Evolutionary conservation across 2,329 filamentous ascomycete genomes (phyloP), one percentile per base, ranked within the genome.

Genomic region (Davidsoniella australis): DNA sequence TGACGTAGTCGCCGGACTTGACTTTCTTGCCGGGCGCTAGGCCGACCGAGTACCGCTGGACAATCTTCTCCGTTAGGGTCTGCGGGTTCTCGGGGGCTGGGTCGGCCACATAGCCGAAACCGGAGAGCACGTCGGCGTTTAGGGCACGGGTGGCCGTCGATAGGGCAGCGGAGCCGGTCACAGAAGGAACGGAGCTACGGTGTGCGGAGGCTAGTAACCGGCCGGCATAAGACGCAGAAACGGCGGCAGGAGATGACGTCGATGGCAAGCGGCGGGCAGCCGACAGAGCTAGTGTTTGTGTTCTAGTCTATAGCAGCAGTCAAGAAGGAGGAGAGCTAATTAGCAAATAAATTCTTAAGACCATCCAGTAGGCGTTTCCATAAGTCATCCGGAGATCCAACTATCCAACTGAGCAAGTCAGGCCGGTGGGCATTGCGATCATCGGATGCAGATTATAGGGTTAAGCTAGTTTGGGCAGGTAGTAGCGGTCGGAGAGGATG

Each of bases 11-110:
- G 59, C 88, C 87, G 4, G 75, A 70, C 58, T 72, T 74, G 58
- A 94, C 83, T 51, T 72, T 68, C 66, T 94, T 94, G 53, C 78
- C 85, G 9, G 76, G 63, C 1, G 83, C 65, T 1, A 94, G 73
- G 8, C 80, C 85, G n/a, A 87, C 71, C 0, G 85, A 74, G 63
- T 94, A 81, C 14, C 72, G 67, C 62, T 95, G 88, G 0, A 94
- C 80, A 52, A 95, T 94, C 70, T 94, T 94, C 63, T 95, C 88
- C 2, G 85, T 91, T 47, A 94, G 65, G 2, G 85, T 95, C 64
- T 94, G 87, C 0, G 84, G 75, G 2, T 49, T 48, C 16, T 51
- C 48, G 37, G 49, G 40, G n/a, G 38, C 46, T 20, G 41, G 38
- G 20, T 44, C 46, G 20, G 47, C 36, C 4, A 52, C 20, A 10